Evolutionary conservation across 2,329 filamentous ascomycete genomes (phyloP).

Genomic region (Rhinocladiella mackenziei): DNA sequence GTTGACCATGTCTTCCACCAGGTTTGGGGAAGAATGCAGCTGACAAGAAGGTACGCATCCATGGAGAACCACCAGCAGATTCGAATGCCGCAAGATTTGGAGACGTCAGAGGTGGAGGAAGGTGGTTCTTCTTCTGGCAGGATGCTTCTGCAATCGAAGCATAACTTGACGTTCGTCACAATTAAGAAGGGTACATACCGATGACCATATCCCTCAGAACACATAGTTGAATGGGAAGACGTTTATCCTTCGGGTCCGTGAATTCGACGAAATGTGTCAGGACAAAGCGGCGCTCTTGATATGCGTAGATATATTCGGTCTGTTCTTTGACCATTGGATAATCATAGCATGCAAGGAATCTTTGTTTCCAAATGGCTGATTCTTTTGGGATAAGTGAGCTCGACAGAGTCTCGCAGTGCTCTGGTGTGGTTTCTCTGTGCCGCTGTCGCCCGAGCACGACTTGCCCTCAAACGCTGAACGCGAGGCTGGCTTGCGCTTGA

Average conservation of each 20-base stretch:
- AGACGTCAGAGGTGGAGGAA: constrained; percentile 17
- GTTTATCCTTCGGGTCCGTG: constrained; percentile 28
- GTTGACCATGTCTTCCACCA: constrained; percentile 14
- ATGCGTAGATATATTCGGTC: constrained; percentile 34
- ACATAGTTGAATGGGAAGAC: constrained; percentile 33
- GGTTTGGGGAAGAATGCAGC: constrained; percentile 16
- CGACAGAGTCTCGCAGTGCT: constrained; percentile 33
- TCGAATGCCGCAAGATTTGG: constrained; percentile 25
- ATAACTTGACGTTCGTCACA: not conserved
- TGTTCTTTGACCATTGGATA: constrained; percentile 25
- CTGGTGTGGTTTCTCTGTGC: too few species aligned
- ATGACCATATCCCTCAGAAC: constrained; percentile 29
- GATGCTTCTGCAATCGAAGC: constrained; percentile 21
- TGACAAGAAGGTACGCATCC: constrained; percentile 25
- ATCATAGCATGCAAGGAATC: constrained; percentile 37
- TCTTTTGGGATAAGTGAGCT: constrained; percentile 31
- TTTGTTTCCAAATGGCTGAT: constrained; percentile 36
- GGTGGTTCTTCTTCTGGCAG: constrained; percentile 8
- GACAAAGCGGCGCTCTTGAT: constrained; percentile 37
- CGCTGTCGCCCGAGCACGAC: not conserved
- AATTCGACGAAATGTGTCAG: constrained; percentile 33
- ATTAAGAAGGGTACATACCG: constrained; percentile 16
- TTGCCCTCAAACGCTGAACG: too few species aligned
- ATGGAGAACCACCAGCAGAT: constrained; percentile 21
- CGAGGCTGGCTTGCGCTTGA: constrained; percentile 3